Percentiles rank a stretch among this genome's conserved stretches.
These are phyloP conservation scores for Plasmopara muralis DNA, from an alignment of 352 stramenopile genomes.

Conservation along the genomic window DNA sequence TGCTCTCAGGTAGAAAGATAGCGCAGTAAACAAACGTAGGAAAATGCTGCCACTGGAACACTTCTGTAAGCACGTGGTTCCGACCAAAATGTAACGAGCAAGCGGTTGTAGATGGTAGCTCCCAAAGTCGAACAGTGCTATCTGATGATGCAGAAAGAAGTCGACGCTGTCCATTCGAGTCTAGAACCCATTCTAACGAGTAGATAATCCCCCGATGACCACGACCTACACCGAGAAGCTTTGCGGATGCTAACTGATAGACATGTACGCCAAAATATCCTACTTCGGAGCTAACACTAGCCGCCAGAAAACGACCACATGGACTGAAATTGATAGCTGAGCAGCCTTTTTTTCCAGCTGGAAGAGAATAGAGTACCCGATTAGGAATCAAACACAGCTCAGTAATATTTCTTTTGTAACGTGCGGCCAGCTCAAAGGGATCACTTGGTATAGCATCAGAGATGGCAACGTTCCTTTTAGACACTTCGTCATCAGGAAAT, in stretches of 20 bases:
- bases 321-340: conserved; percentile 55
- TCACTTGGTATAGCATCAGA: conserved; percentile 5
- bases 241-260: conserved; percentile 36
- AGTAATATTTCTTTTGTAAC: conserved; percentile 25
- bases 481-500: background rate
- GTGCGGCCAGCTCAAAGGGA: conserved; percentile 13
- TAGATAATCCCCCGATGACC: conserved; percentile 58
- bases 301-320: conserved; percentile 46
- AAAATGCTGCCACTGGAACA: conserved; percentile 51
- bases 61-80: conserved; percentile 4
- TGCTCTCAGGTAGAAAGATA: conserved; percentile 33
- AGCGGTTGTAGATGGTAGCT: conserved; percentile 7
- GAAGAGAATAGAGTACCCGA: conserved; percentile 44
- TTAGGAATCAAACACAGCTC: conserved; percentile 57
- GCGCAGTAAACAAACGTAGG: conserved; percentile 64
- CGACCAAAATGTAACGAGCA: conserved; percentile 3
- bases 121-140: conserved; percentile 42
- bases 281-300: conserved; percentile 27
- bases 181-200: conserved; percentile 41
- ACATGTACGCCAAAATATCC: conserved; percentile 41
- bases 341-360: conserved; percentile 49
- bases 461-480: background rate
- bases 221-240: conserved; percentile 28
- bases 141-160: conserved; percentile 59
- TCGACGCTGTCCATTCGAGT: conserved; percentile 8